Evolutionary conservation across 306 rosid species (phyloP).

Genomic region (Mimosa pudica): DNA sequence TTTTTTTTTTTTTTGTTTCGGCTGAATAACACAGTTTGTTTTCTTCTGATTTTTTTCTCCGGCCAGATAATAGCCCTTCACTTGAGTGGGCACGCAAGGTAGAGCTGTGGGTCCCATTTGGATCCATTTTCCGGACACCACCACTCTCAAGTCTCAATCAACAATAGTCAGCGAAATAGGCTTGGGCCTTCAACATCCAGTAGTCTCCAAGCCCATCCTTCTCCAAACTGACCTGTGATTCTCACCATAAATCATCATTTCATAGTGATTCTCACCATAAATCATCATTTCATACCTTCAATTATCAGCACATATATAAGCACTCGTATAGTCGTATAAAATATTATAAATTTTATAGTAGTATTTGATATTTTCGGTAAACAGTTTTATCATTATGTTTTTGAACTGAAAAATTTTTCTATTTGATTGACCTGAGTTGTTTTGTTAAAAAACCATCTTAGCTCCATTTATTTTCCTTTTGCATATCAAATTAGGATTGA

Average conservation of each 20-base stretch:
- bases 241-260: too few relatives aligned
- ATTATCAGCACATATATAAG: neutral
- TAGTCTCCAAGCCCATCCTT: neutral
- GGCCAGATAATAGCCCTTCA: neutral
- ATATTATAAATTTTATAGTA: too few relatives aligned
- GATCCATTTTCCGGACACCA: neutral
- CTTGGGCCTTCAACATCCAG: neutral
- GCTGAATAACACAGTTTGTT: too few relatives aligned
- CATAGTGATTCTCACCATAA: too few relatives aligned
- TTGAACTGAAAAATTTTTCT: too few relatives aligned
- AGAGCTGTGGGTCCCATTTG: neutral
- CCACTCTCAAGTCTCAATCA: too few relatives aligned
- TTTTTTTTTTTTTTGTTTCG: too few relatives aligned
- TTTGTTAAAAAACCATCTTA: neutral
- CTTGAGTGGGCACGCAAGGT: neutral
- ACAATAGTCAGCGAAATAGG: too few relatives aligned
- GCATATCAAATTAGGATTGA: neutral
- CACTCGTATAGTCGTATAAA: neutral
- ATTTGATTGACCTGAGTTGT: too few relatives aligned
- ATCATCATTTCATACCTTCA: neutral
- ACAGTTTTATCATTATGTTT: too few relatives aligned
- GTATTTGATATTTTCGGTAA: too few relatives aligned
- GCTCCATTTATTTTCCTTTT: neutral
- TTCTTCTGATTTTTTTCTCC: neutral
- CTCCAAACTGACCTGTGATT: too few relatives aligned